These are phyloP conservation scores for Aspergillus persii DNA, from an alignment of 2,329 filamentous ascomycete genomes.

Conservation along the genomic window DNA sequence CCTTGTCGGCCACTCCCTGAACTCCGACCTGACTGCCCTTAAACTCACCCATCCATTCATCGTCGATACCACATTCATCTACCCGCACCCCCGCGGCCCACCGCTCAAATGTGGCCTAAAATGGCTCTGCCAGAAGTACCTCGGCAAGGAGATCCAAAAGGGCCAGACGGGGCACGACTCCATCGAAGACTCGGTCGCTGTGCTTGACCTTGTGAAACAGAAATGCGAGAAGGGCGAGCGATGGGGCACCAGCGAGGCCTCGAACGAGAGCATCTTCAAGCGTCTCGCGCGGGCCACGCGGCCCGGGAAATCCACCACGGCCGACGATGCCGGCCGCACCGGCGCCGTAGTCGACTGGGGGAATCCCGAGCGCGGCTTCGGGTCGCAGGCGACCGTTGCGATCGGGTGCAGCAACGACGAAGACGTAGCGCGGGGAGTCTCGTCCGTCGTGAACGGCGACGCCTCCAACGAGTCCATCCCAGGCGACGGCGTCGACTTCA, in stretches of 20 bases:
- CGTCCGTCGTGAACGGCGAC: conserved; percentile 52
- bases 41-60: conserved; percentile 89
- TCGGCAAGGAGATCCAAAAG: conserved; percentile 84
- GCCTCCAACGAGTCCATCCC: conserved; percentile 44
- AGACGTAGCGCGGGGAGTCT: conserved; percentile 56
- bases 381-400: conserved; percentile 54
- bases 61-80: conserved; percentile 86
- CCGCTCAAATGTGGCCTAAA: conserved; percentile 89
- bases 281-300: conserved; percentile 63
- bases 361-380: conserved; percentile 64
- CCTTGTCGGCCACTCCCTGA: conserved; percentile 48
- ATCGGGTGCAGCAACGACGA: conserved; percentile 58
- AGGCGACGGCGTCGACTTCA: conserved; percentile 57
- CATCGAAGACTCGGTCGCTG: conserved; percentile 86
- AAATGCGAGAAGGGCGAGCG: conserved; percentile 90
- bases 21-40: conserved; percentile 68
- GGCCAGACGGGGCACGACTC: conserved; percentile 80
- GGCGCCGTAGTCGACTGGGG: conserved; percentile 83
- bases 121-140: conserved; percentile 81
- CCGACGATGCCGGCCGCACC: conserved; percentile 30
- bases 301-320: conserved; percentile 35
- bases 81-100: conserved; percentile 83
- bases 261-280: conserved; percentile 85
- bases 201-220: conserved; percentile 87
- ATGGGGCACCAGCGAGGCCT: conserved; percentile 78